Base-by-base conservation (phyloP, 148 eudicot genomes). In the Dianthus caryophyllus region DNA sequence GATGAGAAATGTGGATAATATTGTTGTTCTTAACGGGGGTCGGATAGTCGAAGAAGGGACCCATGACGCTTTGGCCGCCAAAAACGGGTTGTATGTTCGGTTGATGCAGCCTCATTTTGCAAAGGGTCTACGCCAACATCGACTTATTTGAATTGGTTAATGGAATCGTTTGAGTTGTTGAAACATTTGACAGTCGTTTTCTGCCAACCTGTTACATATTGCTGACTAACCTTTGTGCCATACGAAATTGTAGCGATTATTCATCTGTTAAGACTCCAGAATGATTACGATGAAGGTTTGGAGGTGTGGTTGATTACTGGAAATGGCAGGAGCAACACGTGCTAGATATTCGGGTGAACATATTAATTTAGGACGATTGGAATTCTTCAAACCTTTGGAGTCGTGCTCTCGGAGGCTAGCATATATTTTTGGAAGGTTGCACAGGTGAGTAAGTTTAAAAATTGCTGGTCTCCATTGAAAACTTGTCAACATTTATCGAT, bases 1-100 rank as follows among this genome's bases (percentile, higher is more conserved):
- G 98, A 94, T 94, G 98, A 94, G 84, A 57, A 92, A 94, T 67
- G 98, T 94, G 29, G 98, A 94, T 71, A 94, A 90, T 67, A 84
- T 94, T 30, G 98, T 94, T 24, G 97, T 94, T 22, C 91, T 94
- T 21, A 94, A 94, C 70, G 97, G 98, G 52, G 97, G 98, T 46
- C 74, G 89, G 62, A 94, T 94, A 10, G 98, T 94, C 25, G 98
- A 94, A 77, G 90, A 94, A 71, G 98, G 98, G 44, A 66, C 81
- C 47, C 98, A 88, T 29, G 98, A 94, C 75, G 46, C 75, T 11
- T 79, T 94, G 77, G 82, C 83, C 50, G 84, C 84, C 4, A 94
- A 88, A 74, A 90, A 86, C 27, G 88, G 98, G 50, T 79, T 94
- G 77, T 94, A 94, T 56, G 97, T 90, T 13, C 84, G 96, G 4